Base-by-base conservation (phyloP, 176 grass and related monocot genomes). In the Zoysia pacifica region DNA sequence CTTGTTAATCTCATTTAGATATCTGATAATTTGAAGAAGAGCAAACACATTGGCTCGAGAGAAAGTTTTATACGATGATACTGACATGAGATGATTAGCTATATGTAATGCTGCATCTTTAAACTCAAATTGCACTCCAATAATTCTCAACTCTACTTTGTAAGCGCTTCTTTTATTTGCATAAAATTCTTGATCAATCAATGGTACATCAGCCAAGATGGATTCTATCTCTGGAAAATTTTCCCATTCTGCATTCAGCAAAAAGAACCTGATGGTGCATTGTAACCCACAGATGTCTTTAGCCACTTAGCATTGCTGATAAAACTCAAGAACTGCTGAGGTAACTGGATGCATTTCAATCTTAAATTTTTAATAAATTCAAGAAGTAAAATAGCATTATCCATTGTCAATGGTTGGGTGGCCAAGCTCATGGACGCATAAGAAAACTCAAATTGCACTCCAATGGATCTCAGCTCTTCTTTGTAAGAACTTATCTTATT, bases 131-230 rank as follows among this genome's bases (percentile, higher is more conserved):
- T 55, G 56, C 70, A 90, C 83, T 13, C 87, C 83, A 63, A 86
- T 75, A 46, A 7, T 12, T 59, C 70, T 66, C 64, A 90, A 62
- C 28, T 39, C 77, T 7, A 74, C 59, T 39, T 50, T 60, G 62
- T 86, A 90, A 39, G 54, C 12, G 59, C 10, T 37, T 67, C 86
- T 61, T 66, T 81, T 78, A 2, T 75, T 75, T 52, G 47, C 48
- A 72, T 90, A 90, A 50, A 76, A 86, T 50, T 82, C 78, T 54
- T 85, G 65, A 60, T 90, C 83, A 64, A 89, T 81, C 7, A 86
- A 56, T 2, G 79, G 56, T 47, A 86, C 48, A 35, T 68, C 65
- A 70, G 20, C 43, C 47, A 82, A 48, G 13, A 59, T n/a, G 15
- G 67, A 48, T 60, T 84, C 5, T 5, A 49, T 69, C 16, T 73